Evolutionary conservation across 2,329 filamentous ascomycete genomes (phyloP), one percentile per base, ranked within the genome.

Genomic region (Pseudogymnoascus sp.): DNA sequence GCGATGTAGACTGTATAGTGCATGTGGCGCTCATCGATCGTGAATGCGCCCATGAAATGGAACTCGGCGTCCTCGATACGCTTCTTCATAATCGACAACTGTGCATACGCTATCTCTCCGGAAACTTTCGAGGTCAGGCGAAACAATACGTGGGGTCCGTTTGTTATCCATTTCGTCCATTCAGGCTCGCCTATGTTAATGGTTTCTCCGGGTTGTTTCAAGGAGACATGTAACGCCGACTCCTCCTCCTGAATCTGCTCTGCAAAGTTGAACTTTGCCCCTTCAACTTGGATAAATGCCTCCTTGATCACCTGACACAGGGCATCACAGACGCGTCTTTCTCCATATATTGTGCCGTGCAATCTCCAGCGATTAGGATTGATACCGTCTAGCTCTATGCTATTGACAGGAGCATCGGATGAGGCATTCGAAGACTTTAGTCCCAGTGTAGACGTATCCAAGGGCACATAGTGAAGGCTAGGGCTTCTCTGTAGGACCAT

Each of bases 1-100:
- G 83, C 76, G 43, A 84, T 79, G 63, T 80, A 80, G 2, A 82
- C 77, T 63, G 84, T 83, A 68, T 83, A 78, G 69, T 84, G 81
- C 76, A 84, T 83, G 70, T 84, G 81, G 9, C 81, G 75, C 65
- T 79, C 76, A 8, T 80, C 80, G 4, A 84, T 76, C 53, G 76
- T 77, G 60, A 84, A 80, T 1, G 79, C 79, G 2, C 77, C 77
- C 63, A 84, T 79, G 60, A 82, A 77, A 67, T 84, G 80, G 61
- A 84, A 76, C 0, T 78, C 78, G 42, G 75, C 73, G 63, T 80
- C 75, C n/a, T 72, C 68, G 62, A 75, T 72, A 28, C 75, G 70
- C 3, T 68, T 72, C 67, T 75, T 66, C 5, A 76, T 79, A 25
- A 81, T 66, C 4, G 74, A 66, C 68, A 81, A 79, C 63, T 81